A percentile compares a stretch with the other conserved stretches of the same genome.
phyloP scores from a whole-genome alignment of 1,139 yeast species.

The Zygosaccharomyces pseudobailii region DNA sequence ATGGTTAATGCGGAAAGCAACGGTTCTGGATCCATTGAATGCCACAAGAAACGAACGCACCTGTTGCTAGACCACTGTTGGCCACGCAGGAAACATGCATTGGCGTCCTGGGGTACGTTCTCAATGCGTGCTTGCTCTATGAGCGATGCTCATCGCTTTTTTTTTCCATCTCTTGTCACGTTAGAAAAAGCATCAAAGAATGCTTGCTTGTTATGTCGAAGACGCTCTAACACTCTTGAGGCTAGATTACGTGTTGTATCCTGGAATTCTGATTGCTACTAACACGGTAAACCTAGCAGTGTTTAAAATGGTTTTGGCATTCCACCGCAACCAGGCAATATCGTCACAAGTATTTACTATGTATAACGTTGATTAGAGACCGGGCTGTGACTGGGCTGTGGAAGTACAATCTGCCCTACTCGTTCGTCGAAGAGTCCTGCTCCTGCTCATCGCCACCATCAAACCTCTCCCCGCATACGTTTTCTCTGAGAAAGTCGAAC shows the following conservation, averaged over 20 bases:
- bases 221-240: neutral
- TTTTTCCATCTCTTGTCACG: neutral
- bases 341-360: neutral
- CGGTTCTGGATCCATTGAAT: neutral
- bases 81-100: neutral
- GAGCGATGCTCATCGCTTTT: constrained; percentile 4
- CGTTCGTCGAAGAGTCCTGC: constrained; percentile 10
- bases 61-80: neutral
- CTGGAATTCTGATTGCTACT: neutral
- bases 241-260: neutral
- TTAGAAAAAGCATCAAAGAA: neutral
- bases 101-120: neutral
- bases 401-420: neutral
- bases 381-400: neutral
- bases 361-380: neutral
- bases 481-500: constrained; percentile 81
- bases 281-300: neutral
- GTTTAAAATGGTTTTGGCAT: neutral
- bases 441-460: constrained; percentile 10
- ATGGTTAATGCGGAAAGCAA: neutral
- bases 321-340: neutral
- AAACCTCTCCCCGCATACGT: constrained; percentile 29
- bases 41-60: neutral
- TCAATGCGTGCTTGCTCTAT: neutral
- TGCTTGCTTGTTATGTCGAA: neutral